phyloP scores from a whole-genome alignment of 805 yeast genomes.

The Metschnikowia colocasiae region DNA sequence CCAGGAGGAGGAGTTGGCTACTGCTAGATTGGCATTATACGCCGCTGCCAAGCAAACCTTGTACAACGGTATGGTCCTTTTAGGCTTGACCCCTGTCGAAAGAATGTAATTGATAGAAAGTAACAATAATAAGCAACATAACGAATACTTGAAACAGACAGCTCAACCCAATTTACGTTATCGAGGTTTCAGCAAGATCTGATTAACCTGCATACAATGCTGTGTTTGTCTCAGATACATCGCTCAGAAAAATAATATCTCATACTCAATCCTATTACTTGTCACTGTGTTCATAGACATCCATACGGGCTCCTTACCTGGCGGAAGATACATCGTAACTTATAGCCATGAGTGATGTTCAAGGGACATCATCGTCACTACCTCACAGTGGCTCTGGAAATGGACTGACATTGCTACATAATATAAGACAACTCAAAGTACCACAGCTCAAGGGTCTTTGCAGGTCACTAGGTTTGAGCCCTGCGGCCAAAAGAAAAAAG shows the following conservation, averaged over 20 bases:
- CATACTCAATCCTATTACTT: neutral
- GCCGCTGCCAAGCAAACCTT: slow-evolving; percentile 86
- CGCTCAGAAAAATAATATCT: slow-evolving; percentile 1
- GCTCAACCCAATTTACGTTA: neutral
- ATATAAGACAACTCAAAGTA: slow-evolving; percentile 41
- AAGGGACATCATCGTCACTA: neutral
- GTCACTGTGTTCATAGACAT: neutral
- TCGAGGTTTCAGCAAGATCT: neutral
- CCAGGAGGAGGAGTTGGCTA: slow-evolving; percentile 79
- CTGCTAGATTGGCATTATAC: slow-evolving; percentile 89
- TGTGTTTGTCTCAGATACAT: slow-evolving; percentile 3
- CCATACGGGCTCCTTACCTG: neutral
- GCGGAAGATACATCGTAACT: neutral
- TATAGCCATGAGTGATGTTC: slow-evolving; percentile 2
- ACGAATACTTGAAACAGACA: neutral
- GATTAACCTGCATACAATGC: neutral
- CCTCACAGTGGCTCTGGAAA: neutral
- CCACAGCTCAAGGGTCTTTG: slow-evolving; percentile 52
- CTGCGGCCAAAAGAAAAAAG: slow-evolving; percentile 54
- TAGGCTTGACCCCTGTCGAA: slow-evolving; percentile 97
- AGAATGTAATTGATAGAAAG: slow-evolving; percentile 62
- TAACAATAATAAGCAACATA: neutral
- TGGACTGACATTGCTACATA: slow-evolving; percentile 7
- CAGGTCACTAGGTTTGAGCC: slow-evolving; percentile 45
- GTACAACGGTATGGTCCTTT: slow-evolving; percentile 80